A percentile compares a stretch with the other conserved stretches of the same genome.
Conservation (phyloP, 1,284 basidiomycete genomes). For the Cryptococcus floricola region DNA sequence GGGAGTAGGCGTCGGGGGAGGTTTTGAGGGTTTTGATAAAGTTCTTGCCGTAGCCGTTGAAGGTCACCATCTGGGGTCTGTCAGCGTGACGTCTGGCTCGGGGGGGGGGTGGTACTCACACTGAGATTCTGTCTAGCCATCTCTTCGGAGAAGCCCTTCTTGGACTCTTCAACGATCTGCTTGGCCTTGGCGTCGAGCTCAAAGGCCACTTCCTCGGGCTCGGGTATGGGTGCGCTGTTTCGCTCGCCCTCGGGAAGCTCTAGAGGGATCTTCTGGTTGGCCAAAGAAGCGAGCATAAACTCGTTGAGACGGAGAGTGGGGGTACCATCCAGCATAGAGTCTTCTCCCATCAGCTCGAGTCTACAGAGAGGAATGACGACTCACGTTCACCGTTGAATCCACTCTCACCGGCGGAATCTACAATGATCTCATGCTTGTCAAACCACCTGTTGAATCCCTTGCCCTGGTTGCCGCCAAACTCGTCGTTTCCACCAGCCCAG, state of each 20-base stretch:
- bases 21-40: conserved; percentile 82
- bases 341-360: conserved; percentile 16
- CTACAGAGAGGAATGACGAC: conserved; percentile 11
- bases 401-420: conserved; percentile 88
- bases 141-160: conserved; percentile 70
- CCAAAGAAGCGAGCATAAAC: conserved; percentile 77
- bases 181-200: conserved; percentile 58
- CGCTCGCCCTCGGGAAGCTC: conserved; percentile 49
- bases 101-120: conserved; percentile 52
- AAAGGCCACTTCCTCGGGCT: conserved; percentile 69
- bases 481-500: conserved; percentile 73
- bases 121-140: conserved; percentile 76
- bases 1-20: conserved; percentile 92
- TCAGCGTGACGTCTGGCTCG: not conserved
- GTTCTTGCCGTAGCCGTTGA: conserved; percentile 86
- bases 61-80: conserved; percentile 65
- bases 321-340: conserved; percentile 70
- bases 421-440: conserved; percentile 94
- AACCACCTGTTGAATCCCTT: conserved; percentile 85
- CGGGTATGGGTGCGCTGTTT: conserved; percentile 52
- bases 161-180: conserved; percentile 53
- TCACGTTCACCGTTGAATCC: conserved; percentile 66
- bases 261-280: conserved; percentile 70
- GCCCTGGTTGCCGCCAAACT: conserved; percentile 17
- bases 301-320: conserved; percentile 94